Conservation (phyloP, 371 early-diverging fungal genomes). For the Blakeslea trispora region DNA sequence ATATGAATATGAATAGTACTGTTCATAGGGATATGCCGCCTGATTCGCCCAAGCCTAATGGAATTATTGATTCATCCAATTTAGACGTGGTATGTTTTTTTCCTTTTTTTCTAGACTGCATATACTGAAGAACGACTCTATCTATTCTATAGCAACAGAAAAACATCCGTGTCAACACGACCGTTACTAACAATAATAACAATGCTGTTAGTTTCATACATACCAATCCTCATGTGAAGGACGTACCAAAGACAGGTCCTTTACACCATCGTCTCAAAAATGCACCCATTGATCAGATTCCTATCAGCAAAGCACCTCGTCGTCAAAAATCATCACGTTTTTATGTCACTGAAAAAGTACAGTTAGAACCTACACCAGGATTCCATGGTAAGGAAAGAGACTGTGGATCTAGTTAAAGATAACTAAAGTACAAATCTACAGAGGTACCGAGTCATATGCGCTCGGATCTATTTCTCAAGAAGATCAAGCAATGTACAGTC, state of each 20-base stretch:
- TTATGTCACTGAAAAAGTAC: slow-evolving; percentile 78
- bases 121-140: not conserved
- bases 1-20: not conserved
- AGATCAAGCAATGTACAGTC: slow-evolving; percentile 86
- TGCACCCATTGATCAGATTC: slow-evolving; percentile 77
- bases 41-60: slow-evolving; percentile 17
- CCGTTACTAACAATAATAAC: not conserved
- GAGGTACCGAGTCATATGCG: slow-evolving; percentile 74
- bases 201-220: slow-evolving; percentile 30
- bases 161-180: slow-evolving; percentile 4
- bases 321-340: slow-evolving; percentile 84
- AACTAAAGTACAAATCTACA: slow-evolving; percentile 23
- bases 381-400: slow-evolving; percentile 65
- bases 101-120: too few relatives aligned
- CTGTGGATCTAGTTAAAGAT: too few relatives aligned
- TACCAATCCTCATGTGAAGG: slow-evolving; percentile 24
- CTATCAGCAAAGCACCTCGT: slow-evolving; percentile 78
- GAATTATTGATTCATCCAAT: slow-evolving; percentile 11
- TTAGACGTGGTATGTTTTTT: slow-evolving; percentile 8
- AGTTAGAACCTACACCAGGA: slow-evolving; percentile 71
- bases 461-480: slow-evolving; percentile 81
- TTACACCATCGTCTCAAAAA: slow-evolving; percentile 71
- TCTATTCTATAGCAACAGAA: slow-evolving; percentile 6
- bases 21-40: slow-evolving; percentile 1
- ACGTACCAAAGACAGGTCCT: slow-evolving; percentile 71